phyloP scores from a whole-genome alignment of 768 basidiomycete species.

The Boletus coccyginus region DNA sequence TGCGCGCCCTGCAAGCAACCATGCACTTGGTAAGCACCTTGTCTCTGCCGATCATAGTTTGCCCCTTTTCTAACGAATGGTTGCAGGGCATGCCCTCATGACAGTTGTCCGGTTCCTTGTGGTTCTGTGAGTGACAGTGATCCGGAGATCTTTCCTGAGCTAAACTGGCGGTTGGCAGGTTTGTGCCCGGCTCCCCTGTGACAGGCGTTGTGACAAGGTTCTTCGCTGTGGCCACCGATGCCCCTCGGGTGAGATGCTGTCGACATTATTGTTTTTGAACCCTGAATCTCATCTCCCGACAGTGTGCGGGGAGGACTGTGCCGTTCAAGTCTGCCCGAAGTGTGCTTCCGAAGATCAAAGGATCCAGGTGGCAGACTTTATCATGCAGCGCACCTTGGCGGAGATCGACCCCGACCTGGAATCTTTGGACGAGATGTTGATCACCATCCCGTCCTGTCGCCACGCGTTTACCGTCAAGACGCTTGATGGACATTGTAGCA shows the following conservation, averaged over 20 bases:
- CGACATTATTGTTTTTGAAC: background rate
- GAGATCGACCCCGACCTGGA: conserved; percentile 44
- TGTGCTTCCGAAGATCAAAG: conserved; percentile 44
- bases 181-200: conserved; percentile 65
- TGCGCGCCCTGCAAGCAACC: conserved; percentile 63
- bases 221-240: conserved; percentile 63
- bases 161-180: conserved; percentile 36
- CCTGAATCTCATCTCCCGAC: background rate
- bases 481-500: conserved; percentile 56
- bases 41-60: background rate
- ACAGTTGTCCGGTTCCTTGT: conserved; percentile 58
- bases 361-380: conserved; percentile 54
- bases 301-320: conserved; percentile 72
- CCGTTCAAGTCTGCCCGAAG: conserved; percentile 47
- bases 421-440: conserved; percentile 48
- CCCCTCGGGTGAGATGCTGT: conserved; percentile 50
- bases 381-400: conserved; percentile 47
- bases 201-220: conserved; percentile 45
- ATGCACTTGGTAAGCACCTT: conserved; percentile 48
- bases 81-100: conserved; percentile 53
- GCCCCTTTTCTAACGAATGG: background rate
- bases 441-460: conserved; percentile 58
- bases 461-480: conserved; percentile 73
- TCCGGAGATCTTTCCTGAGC: background rate
- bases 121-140: conserved; percentile 51